These are phyloP conservation scores for Mucor lusitanicus DNA, from an alignment of 371 early-diverging fungal species.

Conservation along the genomic window DNA sequence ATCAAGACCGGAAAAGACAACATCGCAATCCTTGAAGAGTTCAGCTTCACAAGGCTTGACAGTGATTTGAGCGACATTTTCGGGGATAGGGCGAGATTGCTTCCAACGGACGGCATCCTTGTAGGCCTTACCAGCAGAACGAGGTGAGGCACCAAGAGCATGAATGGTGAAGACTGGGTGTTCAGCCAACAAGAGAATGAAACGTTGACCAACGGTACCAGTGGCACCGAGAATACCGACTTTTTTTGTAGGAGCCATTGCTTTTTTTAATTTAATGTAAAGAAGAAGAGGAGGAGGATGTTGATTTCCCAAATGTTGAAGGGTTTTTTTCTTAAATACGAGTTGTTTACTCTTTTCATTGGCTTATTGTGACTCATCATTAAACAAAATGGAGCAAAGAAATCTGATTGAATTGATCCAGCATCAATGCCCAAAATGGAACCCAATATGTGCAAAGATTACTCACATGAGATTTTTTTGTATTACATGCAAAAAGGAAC, in stretches of 20 bases:
- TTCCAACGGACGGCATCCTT: constrained; percentile 85
- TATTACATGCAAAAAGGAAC: neutral
- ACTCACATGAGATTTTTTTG: neutral
- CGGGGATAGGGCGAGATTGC: constrained; percentile 79
- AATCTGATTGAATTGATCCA: neutral
- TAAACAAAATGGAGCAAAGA: neutral
- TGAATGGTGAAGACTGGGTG: constrained; percentile 89
- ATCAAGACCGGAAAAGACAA: constrained; percentile 95
- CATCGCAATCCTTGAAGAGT: constrained; percentile 79
- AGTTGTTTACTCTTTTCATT: constrained; percentile 1
- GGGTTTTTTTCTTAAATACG: neutral
- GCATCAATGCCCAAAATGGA: neutral
- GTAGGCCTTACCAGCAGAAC: constrained; percentile 90
- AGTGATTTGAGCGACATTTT: constrained; percentile 52
- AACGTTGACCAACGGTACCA: constrained; percentile 98
- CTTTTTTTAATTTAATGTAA: constrained; percentile 18
- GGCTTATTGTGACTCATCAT: constrained; percentile 21
- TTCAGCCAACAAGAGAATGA: constrained; percentile 82
- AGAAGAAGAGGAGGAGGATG: constrained; percentile 40
- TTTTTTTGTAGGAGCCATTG: constrained; percentile 47
- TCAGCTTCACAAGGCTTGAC: constrained; percentile 77
- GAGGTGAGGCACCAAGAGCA: constrained; percentile 88
- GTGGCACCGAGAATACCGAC: constrained; percentile 97
- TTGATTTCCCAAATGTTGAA: constrained; percentile 29
- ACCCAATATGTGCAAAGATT: neutral